Conservation (phyloP, 2,329 filamentous ascomycete genomes). For the Elsinoe fawcettii region DNA sequence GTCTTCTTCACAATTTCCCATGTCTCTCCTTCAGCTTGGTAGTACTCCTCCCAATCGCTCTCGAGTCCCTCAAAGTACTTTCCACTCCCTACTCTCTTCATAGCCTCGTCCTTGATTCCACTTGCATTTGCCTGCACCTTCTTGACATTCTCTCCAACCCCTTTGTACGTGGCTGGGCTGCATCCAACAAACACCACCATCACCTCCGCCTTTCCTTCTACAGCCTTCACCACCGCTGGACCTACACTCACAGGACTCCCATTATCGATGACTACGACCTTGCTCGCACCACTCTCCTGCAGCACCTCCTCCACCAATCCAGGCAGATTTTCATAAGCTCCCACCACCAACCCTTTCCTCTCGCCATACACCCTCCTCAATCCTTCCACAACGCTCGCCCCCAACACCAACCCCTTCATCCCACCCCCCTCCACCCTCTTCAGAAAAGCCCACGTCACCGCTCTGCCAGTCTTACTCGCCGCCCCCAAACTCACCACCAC, state of each 20-base stretch:
- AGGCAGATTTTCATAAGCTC: neutral
- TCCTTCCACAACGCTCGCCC: neutral
- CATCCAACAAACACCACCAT: slow-evolving; percentile 1
- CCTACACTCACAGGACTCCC: neutral
- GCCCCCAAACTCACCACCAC: slow-evolving; percentile 6
- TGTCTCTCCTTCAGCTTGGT: neutral
- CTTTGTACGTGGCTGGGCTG: neutral
- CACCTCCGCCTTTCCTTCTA: neutral
- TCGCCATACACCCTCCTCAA: neutral
- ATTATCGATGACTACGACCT: neutral
- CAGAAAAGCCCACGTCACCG: neutral
- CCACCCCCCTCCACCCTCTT: neutral
- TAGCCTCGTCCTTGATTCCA: neutral
- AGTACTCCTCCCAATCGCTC: neutral
- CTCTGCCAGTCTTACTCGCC: slow-evolving; percentile 7
- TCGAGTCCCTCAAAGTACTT: neutral
- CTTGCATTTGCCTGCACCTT: slow-evolving; percentile 9
- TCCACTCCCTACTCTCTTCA: neutral
- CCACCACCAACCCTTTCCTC: neutral
- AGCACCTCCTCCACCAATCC: neutral
- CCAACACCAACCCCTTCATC: slow-evolving; percentile 7
- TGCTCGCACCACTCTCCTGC: neutral
- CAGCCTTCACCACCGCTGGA: neutral
- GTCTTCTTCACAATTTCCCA: neutral
- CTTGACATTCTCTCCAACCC: neutral